phyloP scores from a whole-genome alignment of 2,329 filamentous ascomycete species.

The Cryphonectria japonica region DNA sequence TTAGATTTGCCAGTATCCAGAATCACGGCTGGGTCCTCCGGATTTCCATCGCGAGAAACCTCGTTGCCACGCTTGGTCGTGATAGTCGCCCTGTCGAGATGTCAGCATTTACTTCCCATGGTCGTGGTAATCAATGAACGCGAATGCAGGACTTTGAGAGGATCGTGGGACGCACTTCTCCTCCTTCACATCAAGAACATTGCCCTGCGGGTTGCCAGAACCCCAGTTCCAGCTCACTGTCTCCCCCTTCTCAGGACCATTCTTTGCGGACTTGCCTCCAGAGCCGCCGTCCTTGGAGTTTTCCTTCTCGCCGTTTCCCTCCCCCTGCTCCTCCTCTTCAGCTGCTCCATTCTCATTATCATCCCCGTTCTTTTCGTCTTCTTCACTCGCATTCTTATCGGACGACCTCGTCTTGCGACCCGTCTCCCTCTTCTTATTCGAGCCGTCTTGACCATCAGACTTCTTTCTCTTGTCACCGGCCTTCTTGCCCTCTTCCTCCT shows the following conservation, averaged over 20 bases:
- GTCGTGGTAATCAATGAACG: background rate
- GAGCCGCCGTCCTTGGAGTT: constrained; percentile 16
- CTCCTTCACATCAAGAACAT: constrained; percentile 48
- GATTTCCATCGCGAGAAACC: constrained; percentile 45
- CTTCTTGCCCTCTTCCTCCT: constrained; percentile 27
- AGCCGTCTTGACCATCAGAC: constrained; percentile 28
- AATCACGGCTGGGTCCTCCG: constrained; percentile 48
- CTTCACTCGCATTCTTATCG: constrained; percentile 19
- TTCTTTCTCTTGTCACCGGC: constrained; percentile 28
- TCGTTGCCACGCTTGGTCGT: constrained; percentile 47
- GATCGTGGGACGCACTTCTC: constrained; percentile 38
- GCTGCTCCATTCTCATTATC: constrained; percentile 27
- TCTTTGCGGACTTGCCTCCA: constrained; percentile 27
- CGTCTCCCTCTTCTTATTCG: constrained; percentile 33
- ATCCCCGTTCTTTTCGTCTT: constrained; percentile 31
- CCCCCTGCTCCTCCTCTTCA: constrained; percentile 10
- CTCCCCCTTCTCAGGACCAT: constrained; percentile 38
- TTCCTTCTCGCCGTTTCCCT: constrained; percentile 28
- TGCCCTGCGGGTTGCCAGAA: constrained; percentile 46
- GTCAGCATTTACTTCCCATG: background rate
- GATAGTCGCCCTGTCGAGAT: constrained; percentile 39
- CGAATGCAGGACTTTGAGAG: background rate
- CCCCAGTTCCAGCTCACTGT: constrained; percentile 54
- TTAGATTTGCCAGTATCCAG: constrained; percentile 48
- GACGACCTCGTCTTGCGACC: constrained; percentile 29